These are phyloP conservation scores for Elsinoe australis DNA, from an alignment of 2,329 filamentous ascomycete genomes.

Conservation along the genomic window DNA sequence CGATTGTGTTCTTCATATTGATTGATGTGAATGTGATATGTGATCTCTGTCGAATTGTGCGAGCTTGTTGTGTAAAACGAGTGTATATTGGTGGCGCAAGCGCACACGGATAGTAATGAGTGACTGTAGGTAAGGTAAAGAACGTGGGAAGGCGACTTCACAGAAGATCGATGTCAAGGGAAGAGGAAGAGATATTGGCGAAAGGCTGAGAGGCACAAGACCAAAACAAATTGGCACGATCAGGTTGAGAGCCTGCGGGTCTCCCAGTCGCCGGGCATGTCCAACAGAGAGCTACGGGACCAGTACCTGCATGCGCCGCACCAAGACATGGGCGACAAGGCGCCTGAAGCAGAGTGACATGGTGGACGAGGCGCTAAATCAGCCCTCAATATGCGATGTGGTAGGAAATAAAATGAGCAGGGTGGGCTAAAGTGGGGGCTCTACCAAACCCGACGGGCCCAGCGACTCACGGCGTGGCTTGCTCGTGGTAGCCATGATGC, in stretches of 20 bases:
- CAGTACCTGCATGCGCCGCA: constrained; percentile 9
- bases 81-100: constrained; percentile 17
- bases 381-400: background rate
- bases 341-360: background rate
- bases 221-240: constrained; percentile 3
- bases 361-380: constrained; percentile 1
- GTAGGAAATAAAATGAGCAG: constrained; percentile 7
- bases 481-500: constrained; percentile 4
- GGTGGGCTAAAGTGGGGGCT: constrained; percentile 14
- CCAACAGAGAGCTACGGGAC: too few relatives aligned
- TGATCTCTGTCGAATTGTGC: background rate
- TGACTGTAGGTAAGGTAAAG: constrained; percentile 19
- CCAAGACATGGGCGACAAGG: background rate
- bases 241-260: background rate
- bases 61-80: constrained; percentile 10
- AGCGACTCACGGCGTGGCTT: too few relatives aligned
- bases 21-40: constrained; percentile 12
- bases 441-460: background rate
- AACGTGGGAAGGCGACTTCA: constrained; percentile 16
- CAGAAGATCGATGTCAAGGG: constrained; percentile 11
- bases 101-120: constrained; percentile 19
- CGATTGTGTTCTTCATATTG: constrained; percentile 19
- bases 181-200: background rate
- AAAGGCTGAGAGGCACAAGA: constrained; percentile 5
- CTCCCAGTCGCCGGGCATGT: constrained; percentile 3